Evolutionary conservation across 495 filamentous ascomycete species (phyloP), one percentile per base, ranked within the genome.

Genomic region (Staphylotrichum longicolle): DNA sequence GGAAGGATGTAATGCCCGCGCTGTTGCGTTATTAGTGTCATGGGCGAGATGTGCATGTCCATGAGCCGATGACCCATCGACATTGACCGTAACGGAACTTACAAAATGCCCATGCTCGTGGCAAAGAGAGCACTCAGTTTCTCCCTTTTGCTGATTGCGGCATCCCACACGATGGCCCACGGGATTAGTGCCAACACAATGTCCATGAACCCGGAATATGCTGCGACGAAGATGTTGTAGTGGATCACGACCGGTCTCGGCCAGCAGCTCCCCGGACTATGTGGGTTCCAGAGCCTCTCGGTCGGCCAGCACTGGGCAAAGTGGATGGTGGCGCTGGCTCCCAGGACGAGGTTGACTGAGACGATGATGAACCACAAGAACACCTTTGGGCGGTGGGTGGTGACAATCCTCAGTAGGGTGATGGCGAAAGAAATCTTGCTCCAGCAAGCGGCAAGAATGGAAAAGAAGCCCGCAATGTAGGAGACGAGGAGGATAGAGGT

Each of bases 91-190:
- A 5, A 10, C 1, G 2, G 2, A 4, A 62, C 34, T 39, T 51
- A 62, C 34, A 64, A 58, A 9, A 68, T 48, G 7, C 71, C 72
- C 62, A 74, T 66, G 37, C 70, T 71, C 71, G 72, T 75, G 6
- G 68, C 70, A 7, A 74, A 20, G 9, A 61, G 61, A 12, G 68
- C 66, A 4, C 70, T 67, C 55, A 72, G 57, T 58, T 68, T 74
- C 63, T 74, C 72, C 27, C 60, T 63, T 32, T 42, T 66, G 37
- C 60, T 60, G 57, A 72, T 64, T 34, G 65, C 40, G 7, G 60
- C 49, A 7, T 59, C 63, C 66, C 66, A 67, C 0, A 75, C 57
- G 14, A 74, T 65, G n/a, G 47, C 58, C 71, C 70, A 74, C n/a
- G 70, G 71, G 30, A 74, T 56, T 47, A 69, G 9, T 4, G 68